phyloP scores from a whole-genome alignment of 768 basidiomycete genomes.

The Lentinula sp. region DNA sequence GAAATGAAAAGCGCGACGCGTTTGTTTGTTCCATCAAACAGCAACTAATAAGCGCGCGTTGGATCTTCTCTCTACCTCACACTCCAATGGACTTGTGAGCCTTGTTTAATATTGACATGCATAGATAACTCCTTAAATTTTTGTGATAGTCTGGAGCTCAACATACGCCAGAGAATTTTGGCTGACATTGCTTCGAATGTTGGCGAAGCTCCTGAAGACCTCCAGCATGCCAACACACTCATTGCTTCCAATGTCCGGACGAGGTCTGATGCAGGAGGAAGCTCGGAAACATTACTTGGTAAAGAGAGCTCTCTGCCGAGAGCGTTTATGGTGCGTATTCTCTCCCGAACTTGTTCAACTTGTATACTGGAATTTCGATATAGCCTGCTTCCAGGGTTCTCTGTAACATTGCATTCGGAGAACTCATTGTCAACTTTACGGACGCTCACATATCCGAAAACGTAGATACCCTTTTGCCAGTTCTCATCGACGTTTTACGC shows the following conservation, averaged over 20 bases:
- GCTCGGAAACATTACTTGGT: slow-evolving; percentile 19
- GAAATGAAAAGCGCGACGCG: slow-evolving; percentile 12
- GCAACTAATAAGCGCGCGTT: no score
- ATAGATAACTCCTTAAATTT: slow-evolving; percentile 1
- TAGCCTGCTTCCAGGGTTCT: slow-evolving; percentile 70
- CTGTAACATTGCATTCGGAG: slow-evolving; percentile 80
- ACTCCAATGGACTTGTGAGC: slow-evolving; percentile 45
- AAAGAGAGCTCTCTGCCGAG: slow-evolving; percentile 13
- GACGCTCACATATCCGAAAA: slow-evolving; percentile 44
- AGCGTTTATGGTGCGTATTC: slow-evolving; percentile 54
- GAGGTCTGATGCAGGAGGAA: slow-evolving; percentile 19
- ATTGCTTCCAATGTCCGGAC: slow-evolving; percentile 60
- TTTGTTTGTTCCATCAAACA: background rate
- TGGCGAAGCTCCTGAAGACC: slow-evolving; percentile 40
- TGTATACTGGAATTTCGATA: slow-evolving; percentile 3
- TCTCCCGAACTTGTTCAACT: background rate
- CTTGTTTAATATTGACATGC: background rate
- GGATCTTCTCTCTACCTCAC: background rate
- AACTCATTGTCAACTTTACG: slow-evolving; percentile 64
- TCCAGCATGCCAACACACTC: slow-evolving; percentile 44
- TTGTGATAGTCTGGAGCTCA: slow-evolving; percentile 59
- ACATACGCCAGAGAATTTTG: slow-evolving; percentile 71
- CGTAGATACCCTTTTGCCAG: slow-evolving; percentile 47
- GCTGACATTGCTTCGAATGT: slow-evolving; percentile 64
- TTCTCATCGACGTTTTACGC: slow-evolving; percentile 60